Percentiles rank a stretch among this genome's conserved stretches.
phyloP scores from a whole-genome alignment of 768 basidiomycete species.

The Suillus ampliporus region DNA sequence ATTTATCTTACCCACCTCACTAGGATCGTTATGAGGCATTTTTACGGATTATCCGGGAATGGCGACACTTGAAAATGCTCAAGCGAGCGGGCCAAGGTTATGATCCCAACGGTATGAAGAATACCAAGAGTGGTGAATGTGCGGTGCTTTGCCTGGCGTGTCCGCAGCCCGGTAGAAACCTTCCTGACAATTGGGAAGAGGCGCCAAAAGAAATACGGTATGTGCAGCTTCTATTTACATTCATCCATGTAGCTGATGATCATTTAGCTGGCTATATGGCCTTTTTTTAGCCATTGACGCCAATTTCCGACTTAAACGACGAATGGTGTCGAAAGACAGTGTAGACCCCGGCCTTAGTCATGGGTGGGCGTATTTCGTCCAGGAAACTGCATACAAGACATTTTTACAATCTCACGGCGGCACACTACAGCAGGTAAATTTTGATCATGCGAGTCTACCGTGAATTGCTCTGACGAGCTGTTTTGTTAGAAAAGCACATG shows the following conservation, averaged over 20 bases:
- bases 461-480: no score
- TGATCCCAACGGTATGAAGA: conserved; percentile 7
- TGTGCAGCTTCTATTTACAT: conserved; percentile 2
- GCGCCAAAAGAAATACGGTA: no score
- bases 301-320: conserved; percentile 38
- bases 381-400: conserved; percentile 22
- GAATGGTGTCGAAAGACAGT: conserved; percentile 27
- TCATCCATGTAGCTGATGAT: neutral
- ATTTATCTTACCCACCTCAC: neutral
- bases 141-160: conserved; percentile 7
- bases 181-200: conserved; percentile 11
- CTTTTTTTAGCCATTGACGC: conserved; percentile 37
- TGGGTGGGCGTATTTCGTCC: conserved; percentile 34
- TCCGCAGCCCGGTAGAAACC: conserved; percentile 10
- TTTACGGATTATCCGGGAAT: conserved; percentile 17
- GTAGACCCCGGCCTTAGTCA: conserved; percentile 34
- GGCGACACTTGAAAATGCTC: conserved; percentile 19
- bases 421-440: conserved; percentile 25
- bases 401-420: conserved; percentile 23
- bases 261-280: conserved; percentile 31
- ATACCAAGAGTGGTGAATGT: neutral
- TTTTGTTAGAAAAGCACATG: neutral
- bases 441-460: conserved; percentile 17
- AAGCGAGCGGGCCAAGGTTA: conserved; percentile 13
- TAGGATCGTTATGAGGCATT: conserved; percentile 21